Evolutionary conservation across 371 early-diverging fungal species (phyloP), one percentile per base, ranked within the genome.

Genomic region (Saksenaea vasiformis): DNA sequence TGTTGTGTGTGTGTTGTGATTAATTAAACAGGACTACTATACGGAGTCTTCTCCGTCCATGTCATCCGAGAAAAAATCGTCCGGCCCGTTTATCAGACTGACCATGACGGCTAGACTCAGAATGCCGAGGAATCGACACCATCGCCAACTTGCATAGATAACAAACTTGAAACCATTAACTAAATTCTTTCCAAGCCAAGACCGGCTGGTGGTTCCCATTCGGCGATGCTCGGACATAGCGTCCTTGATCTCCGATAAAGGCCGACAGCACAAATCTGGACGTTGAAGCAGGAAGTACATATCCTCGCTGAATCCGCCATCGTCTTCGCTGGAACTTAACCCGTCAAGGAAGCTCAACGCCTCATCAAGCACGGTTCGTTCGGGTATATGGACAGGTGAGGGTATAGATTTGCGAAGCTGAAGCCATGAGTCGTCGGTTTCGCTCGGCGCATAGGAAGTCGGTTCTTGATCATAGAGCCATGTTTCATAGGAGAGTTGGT

Each of bases 281-380:
- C 67, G 64, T 17, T 47, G n/a, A 7, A 73, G 56, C 22, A 73
- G 31, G 3, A 69, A 55, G 58, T 70, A 67, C 17, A 73, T 35
- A 31, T 70, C 73, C 38, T 73, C 65, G 19, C 59, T 56, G 19
- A 73, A 64, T 5, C 64, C 65, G 13, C 64, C 61, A 56, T 73
- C 73, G 35, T 67, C 63, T 7, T 55, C 66, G 27, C 66, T 53
- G 15, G 63, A 62, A 3, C 62, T 44, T 10, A 67, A 19, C 0
- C 64, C 61, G 17, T 69, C 70, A 9, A 73, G 54, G n/a, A 70
- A 70, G 28, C 67, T 73, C 62, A 73, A 64, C 28, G 68, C 67
- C 24, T 73, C 51, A 22, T 47, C 51, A 4, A 47, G 51, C 8
- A 47, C 51, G 11, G 17, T 47, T 4, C 51, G 51, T 22, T 47